Conservation (phyloP, 2,329 filamentous ascomycete species). For the Phaeophleospora eucalypticola region DNA sequence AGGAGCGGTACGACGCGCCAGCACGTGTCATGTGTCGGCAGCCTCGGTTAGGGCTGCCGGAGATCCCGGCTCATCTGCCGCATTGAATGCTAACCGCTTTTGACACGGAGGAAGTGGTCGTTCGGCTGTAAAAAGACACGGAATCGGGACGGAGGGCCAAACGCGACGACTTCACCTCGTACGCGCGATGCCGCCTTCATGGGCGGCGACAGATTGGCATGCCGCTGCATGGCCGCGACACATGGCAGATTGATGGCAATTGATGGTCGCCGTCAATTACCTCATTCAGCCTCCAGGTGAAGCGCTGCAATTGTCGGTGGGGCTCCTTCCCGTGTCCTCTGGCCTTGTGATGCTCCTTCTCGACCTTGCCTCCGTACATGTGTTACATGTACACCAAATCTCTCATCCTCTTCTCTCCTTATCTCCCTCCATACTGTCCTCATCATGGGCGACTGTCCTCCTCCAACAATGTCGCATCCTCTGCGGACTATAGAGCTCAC, state of each 20-base stretch:
- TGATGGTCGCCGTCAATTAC: too few species aligned
- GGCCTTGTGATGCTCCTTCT: not conserved
- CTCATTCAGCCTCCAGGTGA: too few species aligned
- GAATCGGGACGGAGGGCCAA: not conserved
- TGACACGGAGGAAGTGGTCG: too few species aligned
- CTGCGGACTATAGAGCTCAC: slow-evolving; percentile 28
- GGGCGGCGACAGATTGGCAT: not conserved
- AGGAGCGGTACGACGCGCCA: not conserved
- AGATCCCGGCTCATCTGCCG: not conserved
- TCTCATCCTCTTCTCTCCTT: not conserved
- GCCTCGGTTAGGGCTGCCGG: not conserved
- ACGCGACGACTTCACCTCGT: not conserved
- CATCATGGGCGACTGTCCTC: not conserved
- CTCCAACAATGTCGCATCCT: slow-evolving; percentile 11
- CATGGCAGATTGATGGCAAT: too few species aligned
- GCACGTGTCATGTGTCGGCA: not conserved
- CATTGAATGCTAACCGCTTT: not conserved
- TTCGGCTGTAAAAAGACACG: too few species aligned
- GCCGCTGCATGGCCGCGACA: too few species aligned
- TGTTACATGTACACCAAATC: not conserved
- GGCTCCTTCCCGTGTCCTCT: not conserved
- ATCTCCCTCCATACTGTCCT: not conserved
- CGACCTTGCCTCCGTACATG: not conserved
- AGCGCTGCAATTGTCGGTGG: not conserved
- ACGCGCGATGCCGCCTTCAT: too few species aligned